Evolutionary conservation across 768 basidiomycete genomes (phyloP), one percentile per base, ranked within the genome.

Genomic region (Suillus placidus): DNA sequence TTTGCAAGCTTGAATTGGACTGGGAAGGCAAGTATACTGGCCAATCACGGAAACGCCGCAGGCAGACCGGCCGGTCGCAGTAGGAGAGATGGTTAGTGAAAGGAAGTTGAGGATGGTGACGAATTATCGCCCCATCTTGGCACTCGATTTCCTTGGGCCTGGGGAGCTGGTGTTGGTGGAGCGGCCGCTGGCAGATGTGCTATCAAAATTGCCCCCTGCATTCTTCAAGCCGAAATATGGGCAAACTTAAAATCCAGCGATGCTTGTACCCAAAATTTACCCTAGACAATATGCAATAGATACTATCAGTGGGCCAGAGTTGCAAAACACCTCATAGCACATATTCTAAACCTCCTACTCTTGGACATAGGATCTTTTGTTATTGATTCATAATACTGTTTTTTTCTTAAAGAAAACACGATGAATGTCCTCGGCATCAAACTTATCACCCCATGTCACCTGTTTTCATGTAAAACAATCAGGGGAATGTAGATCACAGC

Each of bases 201-300:
- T 95, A 23, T 86, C 87, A 20, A 89, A 87, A 30, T 75, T 97
- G 69, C 96, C 97, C 4, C 92, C 94, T 23, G 93, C 95, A 4
- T 99, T 91, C 80, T 94, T 91, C 83, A 92, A 87, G 76, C 87
- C 90, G 69, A 92, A 90, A 76, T 97, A 95, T 71, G 95, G 94
- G 35, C 81, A 83, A 69, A 88, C 91, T 58, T 92, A 75, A 79
- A 43, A 40, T 60, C 26, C 32, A 12, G 20, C 54, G 32, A 34
- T 18, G 56, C 37, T 26, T 58, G 57, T 58, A 58, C 38, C 57
- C 35, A 52, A 62, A 47, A 62, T 60, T 34, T 34, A 26, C 55
- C 35, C 56, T 30, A 20, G 3, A 16, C 20, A n/a, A 23, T 55
- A 30, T 34, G 13, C 32, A 62, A 57, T 37, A n/a, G 18, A 60